These are phyloP conservation scores for Arxiozyma slooffiae DNA, from an alignment of 1,139 yeast species.

Conservation along the genomic window DNA sequence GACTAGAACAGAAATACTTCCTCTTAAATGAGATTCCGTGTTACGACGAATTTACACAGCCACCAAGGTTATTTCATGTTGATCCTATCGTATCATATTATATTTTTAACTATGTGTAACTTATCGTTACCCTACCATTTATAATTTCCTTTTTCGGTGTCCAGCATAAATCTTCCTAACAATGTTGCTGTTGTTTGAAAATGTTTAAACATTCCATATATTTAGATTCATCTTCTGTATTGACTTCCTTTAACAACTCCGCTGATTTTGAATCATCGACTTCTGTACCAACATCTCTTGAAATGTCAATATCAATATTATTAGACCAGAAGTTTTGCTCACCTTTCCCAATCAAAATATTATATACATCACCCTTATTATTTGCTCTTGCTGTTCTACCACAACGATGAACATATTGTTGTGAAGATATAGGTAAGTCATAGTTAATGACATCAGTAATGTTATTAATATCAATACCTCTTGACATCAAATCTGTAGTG, in stretches of 20 bases:
- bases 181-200: constrained; percentile 34
- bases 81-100: no score
- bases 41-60: no score
- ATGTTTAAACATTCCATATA: constrained; percentile 39
- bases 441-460: constrained; percentile 76
- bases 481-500: constrained; percentile 86
- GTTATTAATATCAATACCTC: constrained; percentile 78
- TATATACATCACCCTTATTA: constrained; percentile 62
- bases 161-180: background rate
- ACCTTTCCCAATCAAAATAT: constrained; percentile 61
- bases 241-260: constrained; percentile 4
- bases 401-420: constrained; percentile 90
- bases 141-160: no score
- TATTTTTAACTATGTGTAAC: no score
- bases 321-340: constrained; percentile 58
- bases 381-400: constrained; percentile 97
- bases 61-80: no score
- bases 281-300: constrained; percentile 25
- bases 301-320: constrained; percentile 37
- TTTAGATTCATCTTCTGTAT: constrained; percentile 29
- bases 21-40: no score
- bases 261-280: background rate
- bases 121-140: no score
- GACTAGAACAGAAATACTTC: no score
- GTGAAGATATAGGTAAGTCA: constrained; percentile 78